Evolutionary conservation across 106 monocot genomes (phyloP).

Genomic region (Chionographis japonica): DNA sequence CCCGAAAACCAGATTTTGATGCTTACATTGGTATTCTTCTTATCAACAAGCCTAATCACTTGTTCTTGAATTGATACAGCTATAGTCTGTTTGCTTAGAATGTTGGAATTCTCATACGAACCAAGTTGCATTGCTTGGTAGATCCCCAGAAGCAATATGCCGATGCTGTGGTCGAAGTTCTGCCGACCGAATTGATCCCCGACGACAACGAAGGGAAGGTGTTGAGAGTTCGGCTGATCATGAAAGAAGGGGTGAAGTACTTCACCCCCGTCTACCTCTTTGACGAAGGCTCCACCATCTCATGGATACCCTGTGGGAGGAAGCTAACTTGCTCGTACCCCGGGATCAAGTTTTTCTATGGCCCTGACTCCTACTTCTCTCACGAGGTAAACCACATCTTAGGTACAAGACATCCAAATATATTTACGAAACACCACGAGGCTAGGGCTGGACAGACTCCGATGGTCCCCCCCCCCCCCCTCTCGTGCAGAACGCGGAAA

Average conservation of each 20-base stretch:
- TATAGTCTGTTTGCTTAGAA: neutral
- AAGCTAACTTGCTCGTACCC: conserved; percentile 96
- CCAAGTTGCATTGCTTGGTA: conserved; percentile 8
- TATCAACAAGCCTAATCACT: neutral
- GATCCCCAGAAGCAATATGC: conserved; percentile 96
- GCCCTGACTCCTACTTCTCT: conserved; percentile 68
- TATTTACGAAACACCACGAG: too few species aligned
- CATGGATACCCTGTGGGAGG: conserved; percentile 92
- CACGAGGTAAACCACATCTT: conserved; percentile 55
- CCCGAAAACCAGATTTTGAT: conserved; percentile 93
- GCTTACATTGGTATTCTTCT: conserved; percentile 76
- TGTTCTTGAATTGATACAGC: neutral
- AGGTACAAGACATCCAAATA: neutral
- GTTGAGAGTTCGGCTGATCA: conserved; percentile 64
- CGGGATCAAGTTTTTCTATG: conserved; percentile 88
- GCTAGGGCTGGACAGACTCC: too few species aligned
- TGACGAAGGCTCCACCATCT: conserved; percentile 95
- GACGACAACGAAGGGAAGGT: conserved; percentile 95
- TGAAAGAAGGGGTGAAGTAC: conserved; percentile 86
- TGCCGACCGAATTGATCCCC: conserved; percentile 89
- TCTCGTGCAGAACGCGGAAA: too few species aligned
- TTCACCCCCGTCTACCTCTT: conserved; percentile 93
- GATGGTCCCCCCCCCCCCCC: too few species aligned
- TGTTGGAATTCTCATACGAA: too few species aligned
- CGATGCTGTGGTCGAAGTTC: conserved; percentile 90